Evolutionary conservation across 805 yeast genomes (phyloP), one percentile per base, ranked within the genome.

Genomic region (Zygotorulaspora florentina): DNA sequence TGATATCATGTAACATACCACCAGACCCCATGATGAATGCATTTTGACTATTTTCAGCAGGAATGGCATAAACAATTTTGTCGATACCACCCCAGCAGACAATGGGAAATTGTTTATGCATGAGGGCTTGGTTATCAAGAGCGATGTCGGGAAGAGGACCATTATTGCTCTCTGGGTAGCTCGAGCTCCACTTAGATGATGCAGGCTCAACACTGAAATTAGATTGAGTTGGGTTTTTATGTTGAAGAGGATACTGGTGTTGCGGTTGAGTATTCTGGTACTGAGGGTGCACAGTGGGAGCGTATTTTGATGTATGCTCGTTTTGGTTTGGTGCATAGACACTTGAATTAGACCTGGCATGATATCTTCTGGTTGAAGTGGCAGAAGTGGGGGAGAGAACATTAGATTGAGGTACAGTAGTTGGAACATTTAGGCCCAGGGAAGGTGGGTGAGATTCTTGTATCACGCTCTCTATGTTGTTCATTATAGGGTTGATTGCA

Each of bases 91-190:
- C 70, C 85, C 93, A 88, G 47, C 75, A 72, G 60, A 87, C 84
- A 28, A 88, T 59, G 0, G 96, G 95, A 65, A 84, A 85, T 59
- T 86, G 95, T 44, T 85, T 72, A 39, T 68, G 65, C 18, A 72
- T 64, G 42, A 83, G 62, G 18, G 80, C 76, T 42, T 75, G 76
- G 7, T 86, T 84, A 49, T 80, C 75, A 26, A 68, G 65, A 11
- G 20, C 12, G 20, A 17, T 13, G 20, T n/a, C 20, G 12, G 36
- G 20, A 13, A 4, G 12, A n/a, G 27, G 4, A n/a, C 11, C 9
- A 16, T 10, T 13, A n/a, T n/a, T n/a, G 16, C 16, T 33, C 11
- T 5, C 46, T n/a, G 34, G 26, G 3, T 28, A 33, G 2, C 31
- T 15, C 3, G 25, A 33, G n/a, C 30, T 26, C 17, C 36, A 16